Conservation (phyloP, 139 green algal genomes). For the Closterium sp. region DNA sequence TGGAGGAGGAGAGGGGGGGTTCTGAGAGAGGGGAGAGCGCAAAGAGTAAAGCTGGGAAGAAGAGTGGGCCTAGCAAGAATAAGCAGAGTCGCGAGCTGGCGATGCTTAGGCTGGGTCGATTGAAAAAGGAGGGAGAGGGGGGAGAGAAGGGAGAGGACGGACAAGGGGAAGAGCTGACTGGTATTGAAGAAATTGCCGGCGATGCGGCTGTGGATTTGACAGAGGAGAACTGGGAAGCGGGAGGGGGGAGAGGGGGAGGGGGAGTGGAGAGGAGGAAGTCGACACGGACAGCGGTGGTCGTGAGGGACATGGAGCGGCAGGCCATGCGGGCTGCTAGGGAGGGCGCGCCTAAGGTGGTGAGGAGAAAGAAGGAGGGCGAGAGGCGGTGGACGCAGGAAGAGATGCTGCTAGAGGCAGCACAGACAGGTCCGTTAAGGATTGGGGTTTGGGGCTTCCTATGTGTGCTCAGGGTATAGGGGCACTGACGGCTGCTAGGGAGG, state of each 20-base stretch:
- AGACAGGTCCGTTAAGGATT: conserved; percentile 51
- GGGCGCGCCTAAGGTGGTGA: conserved; percentile 9
- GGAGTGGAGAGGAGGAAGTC: conserved; percentile 48
- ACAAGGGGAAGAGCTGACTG: background rate
- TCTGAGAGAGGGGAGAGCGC: background rate
- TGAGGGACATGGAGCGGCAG: conserved; percentile 61
- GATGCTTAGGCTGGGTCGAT: background rate
- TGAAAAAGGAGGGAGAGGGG: background rate
- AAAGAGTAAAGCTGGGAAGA: background rate
- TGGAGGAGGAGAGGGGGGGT: background rate
- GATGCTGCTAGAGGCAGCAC: conserved; percentile 80
- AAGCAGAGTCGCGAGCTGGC: background rate
- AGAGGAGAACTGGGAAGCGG: background rate
- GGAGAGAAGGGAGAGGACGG: background rate
- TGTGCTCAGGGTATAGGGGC: background rate
- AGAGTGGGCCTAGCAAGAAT: background rate
- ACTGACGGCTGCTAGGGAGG: background rate
- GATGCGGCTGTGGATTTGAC: background rate
- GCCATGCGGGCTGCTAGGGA: conserved; percentile 28
- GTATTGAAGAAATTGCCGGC: background rate
- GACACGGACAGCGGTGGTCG: conserved; percentile 54
- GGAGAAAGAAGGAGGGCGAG: conserved; percentile 25
- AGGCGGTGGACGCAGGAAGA: conserved; percentile 72
- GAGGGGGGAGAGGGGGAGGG: background rate
- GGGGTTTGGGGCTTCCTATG: too few species aligned